Evolutionary conservation across 108 stramenopile species (phyloP), one percentile per base, ranked within the genome.

Genomic region (Nannochloropsis salina): DNA sequence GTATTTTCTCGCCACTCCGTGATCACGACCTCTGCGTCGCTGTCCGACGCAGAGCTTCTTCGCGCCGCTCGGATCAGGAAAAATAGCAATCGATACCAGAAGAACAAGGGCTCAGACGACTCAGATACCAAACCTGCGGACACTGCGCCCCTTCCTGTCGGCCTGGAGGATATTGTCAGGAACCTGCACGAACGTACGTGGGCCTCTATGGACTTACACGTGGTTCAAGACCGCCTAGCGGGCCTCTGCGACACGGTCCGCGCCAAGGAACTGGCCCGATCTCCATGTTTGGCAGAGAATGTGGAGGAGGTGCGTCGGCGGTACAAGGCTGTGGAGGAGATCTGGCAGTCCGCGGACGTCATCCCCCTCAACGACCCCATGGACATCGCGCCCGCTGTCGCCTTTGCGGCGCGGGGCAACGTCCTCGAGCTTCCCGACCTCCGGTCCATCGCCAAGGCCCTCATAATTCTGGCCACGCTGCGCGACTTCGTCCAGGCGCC

Each of bases 351-450:
- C 61, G 61, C n/a, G 20, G 61, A 74, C 15, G 20, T n/a, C 61
- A 74, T 74, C 61, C 61, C 61, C n/a, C n/a, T 74, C 20, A 74
- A 74, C 61, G 61, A 74, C 61, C 61, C 61, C 0, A 74, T 74
- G 61, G 61, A 74, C 61, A 74, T 74, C n/a, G 61, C 61, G 15
- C 61, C 61, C n/a, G 61, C 61, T n/a, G 61, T 74, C n/a, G n/a
- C 15, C n/a, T 74, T 74, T 74, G 61, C 61, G 20, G 15, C 61
- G 61, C 61, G 61, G 61, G 61, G 61, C 15, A 74, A 74, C n/a
- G n/a, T n/a, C 15, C 8, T 74, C 15, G 61, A 74, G 61, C n/a
- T 74, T 15, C 61, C 61, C n/a, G 61, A 74, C 61, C 61, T 74
- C n/a, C 61, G 61, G 15, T 74, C 61, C 20, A 74, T 74, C 15